These are phyloP conservation scores for Cladorrhinum sp. DNA, from an alignment of 2,329 filamentous ascomycete species.

Conservation along the genomic window DNA sequence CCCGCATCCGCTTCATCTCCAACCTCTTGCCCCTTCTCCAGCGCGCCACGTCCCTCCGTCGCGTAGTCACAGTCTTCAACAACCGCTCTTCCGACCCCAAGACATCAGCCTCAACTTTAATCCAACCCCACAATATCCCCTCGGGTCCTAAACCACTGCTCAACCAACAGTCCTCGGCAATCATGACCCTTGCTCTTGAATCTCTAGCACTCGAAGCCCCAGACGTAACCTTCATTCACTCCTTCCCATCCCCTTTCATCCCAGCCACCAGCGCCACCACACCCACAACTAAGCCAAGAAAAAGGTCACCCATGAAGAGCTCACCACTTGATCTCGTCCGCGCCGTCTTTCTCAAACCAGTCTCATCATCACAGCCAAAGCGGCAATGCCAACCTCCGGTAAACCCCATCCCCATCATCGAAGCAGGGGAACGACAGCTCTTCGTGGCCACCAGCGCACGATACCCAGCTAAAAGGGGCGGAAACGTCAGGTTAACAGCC, in stretches of 20 bases:
- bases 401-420: constrained; percentile 28
- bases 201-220: constrained; percentile 46
- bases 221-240: constrained; percentile 40
- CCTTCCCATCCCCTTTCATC: constrained; percentile 21
- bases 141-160: constrained; percentile 23
- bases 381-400: constrained; percentile 1
- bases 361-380: constrained; percentile 17
- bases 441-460: constrained; percentile 37
- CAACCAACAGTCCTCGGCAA: constrained; percentile 44
- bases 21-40: constrained; percentile 57
- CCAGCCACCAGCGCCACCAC: neutral
- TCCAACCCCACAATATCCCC: constrained; percentile 38
- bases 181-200: constrained; percentile 49
- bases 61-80: constrained; percentile 54
- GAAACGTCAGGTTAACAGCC: constrained; percentile 21
- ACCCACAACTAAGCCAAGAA: neutral
- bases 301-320: neutral
- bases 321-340: neutral
- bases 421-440: constrained; percentile 39
- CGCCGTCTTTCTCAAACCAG: neutral
- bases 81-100: neutral
- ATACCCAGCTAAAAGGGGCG: constrained; percentile 29
- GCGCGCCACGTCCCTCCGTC: constrained; percentile 43
- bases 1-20: constrained; percentile 53
- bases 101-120: constrained; percentile 25